Base-by-base conservation (phyloP, 345 rosid species). In the Linum lewisii region DNA sequence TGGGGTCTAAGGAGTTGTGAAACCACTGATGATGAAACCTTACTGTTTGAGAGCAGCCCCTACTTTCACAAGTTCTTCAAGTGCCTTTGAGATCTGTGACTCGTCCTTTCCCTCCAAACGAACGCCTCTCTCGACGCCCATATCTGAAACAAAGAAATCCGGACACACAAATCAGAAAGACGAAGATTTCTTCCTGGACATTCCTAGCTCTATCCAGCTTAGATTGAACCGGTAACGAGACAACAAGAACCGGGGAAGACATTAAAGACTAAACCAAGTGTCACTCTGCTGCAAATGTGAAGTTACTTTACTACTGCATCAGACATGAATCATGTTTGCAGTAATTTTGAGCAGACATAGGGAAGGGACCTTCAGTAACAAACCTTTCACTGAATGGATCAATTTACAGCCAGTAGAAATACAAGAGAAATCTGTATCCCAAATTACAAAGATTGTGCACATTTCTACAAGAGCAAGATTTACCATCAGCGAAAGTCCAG, bases 101-200 rank as follows among this genome's bases (percentile, higher is more conserved):
- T 84, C 84, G 18, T 51, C 69, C 70, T 78, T 66, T 54, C 95
- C 87, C 66, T 81, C 80, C 79, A 87, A 75, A 47, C 60, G 78
- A 60, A 84, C 57, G 37, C 84, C 82, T 70, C 73, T 84, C 82
- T 87, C 91, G 22, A 84, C 77, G 29, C 91, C 87, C 79, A 75
- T 76, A 75, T 82, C 87, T 87, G 73, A 52, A 52, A 52, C 24
- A 52, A 3, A 21, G n/a, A 5, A 52, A 24, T 7, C 8, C 24
- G 15, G 11, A 52, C 6, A 4, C 22, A 52, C 56, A 21, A 20
- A 21, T 21, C 13, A 52, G 34, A 29, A n/a, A n/a, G n/a, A n/a
- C n/a, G n/a, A n/a, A n/a, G 34, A 8, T 29, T 29, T 29, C 34
- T 29, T n/a, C n/a, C n/a, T 29, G 34, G 34, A 29, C 34, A 5